Percentiles rank a stretch among this genome's conserved stretches.
phyloP scores from a whole-genome alignment of 345 rosid genomes.

The Luvunga scandens region DNA sequence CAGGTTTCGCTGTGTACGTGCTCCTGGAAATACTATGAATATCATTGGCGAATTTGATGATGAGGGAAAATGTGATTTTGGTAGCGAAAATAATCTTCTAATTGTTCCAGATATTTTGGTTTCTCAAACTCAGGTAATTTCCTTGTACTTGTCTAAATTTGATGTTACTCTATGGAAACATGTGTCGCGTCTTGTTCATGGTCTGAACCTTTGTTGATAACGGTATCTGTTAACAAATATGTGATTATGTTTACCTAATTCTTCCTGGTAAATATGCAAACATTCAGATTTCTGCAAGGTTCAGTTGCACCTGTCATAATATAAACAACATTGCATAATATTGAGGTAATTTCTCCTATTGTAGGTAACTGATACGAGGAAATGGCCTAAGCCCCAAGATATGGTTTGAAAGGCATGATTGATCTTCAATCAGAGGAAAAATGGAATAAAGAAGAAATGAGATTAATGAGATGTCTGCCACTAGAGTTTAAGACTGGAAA shows the following conservation, averaged over 20 bases:
- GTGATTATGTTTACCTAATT: not conserved
- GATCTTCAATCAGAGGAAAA: conserved; percentile 74
- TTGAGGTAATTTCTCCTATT: not conserved
- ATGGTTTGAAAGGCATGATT: conserved; percentile 94
- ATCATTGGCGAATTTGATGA: too few species aligned
- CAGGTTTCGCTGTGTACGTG: too few species aligned
- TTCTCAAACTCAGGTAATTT: too few species aligned
- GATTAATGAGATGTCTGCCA: conserved; percentile 58
- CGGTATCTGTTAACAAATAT: conserved; percentile 1
- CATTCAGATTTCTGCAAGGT: conserved; percentile 82
- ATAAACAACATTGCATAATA: not conserved
- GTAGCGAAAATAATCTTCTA: too few species aligned
- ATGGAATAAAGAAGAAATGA: conserved; percentile 47
- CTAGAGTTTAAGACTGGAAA: conserved; percentile 93
- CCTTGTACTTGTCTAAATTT: too few species aligned
- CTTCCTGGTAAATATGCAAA: not conserved
- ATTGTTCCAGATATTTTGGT: too few species aligned
- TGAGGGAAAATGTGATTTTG: too few species aligned
- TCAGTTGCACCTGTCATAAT: conserved; percentile 37
- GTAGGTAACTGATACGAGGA: conserved; percentile 95
- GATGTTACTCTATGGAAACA: too few species aligned
- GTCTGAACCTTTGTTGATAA: not conserved
- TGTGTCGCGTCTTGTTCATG: too few species aligned
- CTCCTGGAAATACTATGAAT: too few species aligned
- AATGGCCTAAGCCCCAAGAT: conserved; percentile 95